These are phyloP conservation scores for Crithidia acanthocephali DNA, from an alignment of 208 protist species.

Conservation along the genomic window DNA sequence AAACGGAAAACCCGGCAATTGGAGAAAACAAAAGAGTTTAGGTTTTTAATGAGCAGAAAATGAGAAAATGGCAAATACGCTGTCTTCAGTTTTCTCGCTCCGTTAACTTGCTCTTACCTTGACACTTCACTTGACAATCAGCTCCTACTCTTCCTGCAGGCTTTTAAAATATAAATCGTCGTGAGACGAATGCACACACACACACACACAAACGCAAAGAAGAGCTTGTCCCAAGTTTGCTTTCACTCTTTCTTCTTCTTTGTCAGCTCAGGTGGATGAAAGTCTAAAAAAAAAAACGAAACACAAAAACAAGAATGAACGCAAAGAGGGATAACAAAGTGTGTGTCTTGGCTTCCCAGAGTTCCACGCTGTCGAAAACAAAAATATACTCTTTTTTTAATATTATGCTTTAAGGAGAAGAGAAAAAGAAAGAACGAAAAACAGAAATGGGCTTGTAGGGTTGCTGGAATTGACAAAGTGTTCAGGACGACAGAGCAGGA, in stretches of 20 bases:
- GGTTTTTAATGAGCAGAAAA: not conserved
- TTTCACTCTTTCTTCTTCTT: too few species aligned
- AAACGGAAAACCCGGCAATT: not conserved
- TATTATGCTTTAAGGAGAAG: not conserved
- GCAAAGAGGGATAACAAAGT: not conserved
- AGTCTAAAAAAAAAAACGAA: not conserved
- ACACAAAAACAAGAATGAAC: not conserved
- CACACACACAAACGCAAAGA: too few species aligned
- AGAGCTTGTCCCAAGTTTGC: too few species aligned
- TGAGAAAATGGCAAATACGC: not conserved
- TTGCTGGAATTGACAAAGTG: not conserved
- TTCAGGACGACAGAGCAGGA: not conserved
- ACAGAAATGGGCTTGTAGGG: not conserved
- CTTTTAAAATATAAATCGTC: not conserved
- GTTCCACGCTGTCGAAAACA: not conserved
- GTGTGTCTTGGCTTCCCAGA: not conserved
- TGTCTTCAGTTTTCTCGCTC: not conserved
- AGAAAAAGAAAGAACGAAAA: not conserved
- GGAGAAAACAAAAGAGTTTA: not conserved
- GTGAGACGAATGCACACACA: too few species aligned
- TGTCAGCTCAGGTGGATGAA: not conserved
- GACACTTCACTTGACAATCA: not conserved
- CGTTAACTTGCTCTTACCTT: not conserved
- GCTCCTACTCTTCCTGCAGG: not conserved
- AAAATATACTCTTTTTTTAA: not conserved